Base-by-base conservation (phyloP, 2,329 filamentous ascomycete genomes). In the Pseudogymnoascus sp. region DNA sequence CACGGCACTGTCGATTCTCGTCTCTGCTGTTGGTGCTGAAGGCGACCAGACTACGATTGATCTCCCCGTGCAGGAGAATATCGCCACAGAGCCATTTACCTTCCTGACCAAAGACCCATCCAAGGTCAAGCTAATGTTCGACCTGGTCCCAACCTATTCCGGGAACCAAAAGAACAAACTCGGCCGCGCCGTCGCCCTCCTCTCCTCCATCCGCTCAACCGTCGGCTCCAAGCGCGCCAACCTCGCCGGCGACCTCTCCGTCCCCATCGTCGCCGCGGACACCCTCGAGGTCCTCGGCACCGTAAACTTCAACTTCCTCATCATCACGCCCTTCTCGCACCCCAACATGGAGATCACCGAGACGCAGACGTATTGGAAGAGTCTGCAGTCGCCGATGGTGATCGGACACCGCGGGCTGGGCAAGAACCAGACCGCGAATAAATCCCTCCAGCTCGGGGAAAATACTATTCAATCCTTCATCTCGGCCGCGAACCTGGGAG, bases 401-500 rank as follows among this genome's bases (percentile, higher is more conserved):
- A 87, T 88, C 64, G 84, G 85, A 11, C 85, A 87, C 72, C 80
- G 85, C 71, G 88, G 93, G 17, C 79, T 97, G 28, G 95, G 95
- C 68, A 97, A 97, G 79, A 99, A 99, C 74, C 83, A 90, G 66
- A 83, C 87, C 11, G 86, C 88, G 31, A 90, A 91, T 72, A 90
- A 87, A 66, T 97, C 93, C 1, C 80, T 99, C 35, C 96, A 99
- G 74, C 81, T 99, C 1, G 96, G 95, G 65, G 95, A 99, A 76
- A 99, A 99, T 74, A 99, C 95, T 0, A 82, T 99, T 26, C 89
- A 88, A 63, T 97, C 95, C 0, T 99, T 99, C 76, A 96, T 97
- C 71, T 91, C 93, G 2, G 95, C 95, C 1, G 93, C 93, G 47
- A 97, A 97, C 69, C 77, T 99, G 61, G 95, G 95, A 8, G 95